Conservation (phyloP, 148 eudicot genomes). For the Camellia lanceoleosa region DNA sequence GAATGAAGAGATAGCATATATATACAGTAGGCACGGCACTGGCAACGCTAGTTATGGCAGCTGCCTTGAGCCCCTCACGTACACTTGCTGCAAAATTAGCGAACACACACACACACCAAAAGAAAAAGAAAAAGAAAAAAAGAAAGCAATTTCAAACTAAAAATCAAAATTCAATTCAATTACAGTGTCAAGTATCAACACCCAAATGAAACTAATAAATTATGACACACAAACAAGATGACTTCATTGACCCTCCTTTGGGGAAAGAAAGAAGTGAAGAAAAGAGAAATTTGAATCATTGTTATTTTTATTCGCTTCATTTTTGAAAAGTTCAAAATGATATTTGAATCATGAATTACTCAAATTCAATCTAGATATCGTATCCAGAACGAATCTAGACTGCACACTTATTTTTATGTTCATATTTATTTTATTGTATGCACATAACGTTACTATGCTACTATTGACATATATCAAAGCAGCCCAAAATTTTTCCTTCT, state of each 20-base stretch:
- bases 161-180: neutral
- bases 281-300: too few relatives aligned
- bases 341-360: neutral
- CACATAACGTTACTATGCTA: too few relatives aligned
- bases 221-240: neutral
- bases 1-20: conserved; percentile 12
- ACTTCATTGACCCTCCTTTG: too few relatives aligned
- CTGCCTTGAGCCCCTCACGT: conserved; percentile 64
- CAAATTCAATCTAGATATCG: neutral
- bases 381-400: neutral
- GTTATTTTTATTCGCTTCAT: neutral
- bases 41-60: conserved; percentile 50
- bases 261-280: too few relatives aligned
- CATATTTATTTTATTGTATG: too few relatives aligned
- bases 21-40: conserved; percentile 63
- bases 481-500: neutral
- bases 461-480: neutral
- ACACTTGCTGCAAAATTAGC: conserved; percentile 46
- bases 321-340: neutral
- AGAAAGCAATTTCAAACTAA: too few relatives aligned
- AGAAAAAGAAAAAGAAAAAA: too few relatives aligned
- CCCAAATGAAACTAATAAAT: neutral
- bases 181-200: neutral
- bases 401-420: too few relatives aligned
- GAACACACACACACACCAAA: neutral